Conservation (phyloP, 2,329 filamentous ascomycete species). For the Amphichorda felina region DNA sequence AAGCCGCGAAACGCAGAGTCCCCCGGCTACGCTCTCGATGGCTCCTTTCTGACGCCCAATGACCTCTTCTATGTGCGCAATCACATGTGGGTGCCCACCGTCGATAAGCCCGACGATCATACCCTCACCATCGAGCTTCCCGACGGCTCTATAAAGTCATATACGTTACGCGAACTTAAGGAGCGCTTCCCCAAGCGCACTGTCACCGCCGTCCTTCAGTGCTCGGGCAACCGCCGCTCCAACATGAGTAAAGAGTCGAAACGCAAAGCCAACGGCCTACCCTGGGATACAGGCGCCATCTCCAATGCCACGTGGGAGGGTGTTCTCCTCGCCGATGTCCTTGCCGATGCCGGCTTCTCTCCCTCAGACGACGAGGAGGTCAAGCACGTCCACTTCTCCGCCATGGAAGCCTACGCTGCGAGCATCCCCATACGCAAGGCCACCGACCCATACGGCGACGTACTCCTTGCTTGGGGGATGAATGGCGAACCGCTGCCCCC, state of each 20-base stretch:
- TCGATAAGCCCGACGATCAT: conserved; percentile 27
- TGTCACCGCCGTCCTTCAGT: conserved; percentile 45
- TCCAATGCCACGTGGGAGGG: conserved; percentile 49
- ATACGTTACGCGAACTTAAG: conserved; percentile 42
- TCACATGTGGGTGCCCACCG: conserved; percentile 50
- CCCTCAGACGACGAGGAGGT: conserved; percentile 21
- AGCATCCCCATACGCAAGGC: conserved; percentile 49
- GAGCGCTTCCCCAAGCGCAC: conserved; percentile 34
- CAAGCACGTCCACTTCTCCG: conserved; percentile 45
- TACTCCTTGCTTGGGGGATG: conserved; percentile 56
- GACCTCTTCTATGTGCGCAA: conserved; percentile 48
- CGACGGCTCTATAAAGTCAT: conserved; percentile 38
- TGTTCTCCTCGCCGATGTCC: conserved; percentile 40
- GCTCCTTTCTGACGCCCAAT: conserved; percentile 41
- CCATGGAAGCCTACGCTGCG: conserved; percentile 47
- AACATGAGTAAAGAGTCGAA: conserved; percentile 41
- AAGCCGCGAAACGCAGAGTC: conserved; percentile 53
- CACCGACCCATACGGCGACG: conserved; percentile 48
- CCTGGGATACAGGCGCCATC: conserved; percentile 48
- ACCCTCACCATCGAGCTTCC: conserved; percentile 41
- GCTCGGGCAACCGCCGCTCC: conserved; percentile 46
- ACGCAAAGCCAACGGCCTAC: conserved; percentile 41
- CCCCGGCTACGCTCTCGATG: conserved; percentile 32
- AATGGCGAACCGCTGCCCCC: conserved; percentile 49
- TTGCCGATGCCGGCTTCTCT: conserved; percentile 40